Conservation (phyloP, 192 early-diverging fungal species). For the Linnemannia exigua region DNA sequence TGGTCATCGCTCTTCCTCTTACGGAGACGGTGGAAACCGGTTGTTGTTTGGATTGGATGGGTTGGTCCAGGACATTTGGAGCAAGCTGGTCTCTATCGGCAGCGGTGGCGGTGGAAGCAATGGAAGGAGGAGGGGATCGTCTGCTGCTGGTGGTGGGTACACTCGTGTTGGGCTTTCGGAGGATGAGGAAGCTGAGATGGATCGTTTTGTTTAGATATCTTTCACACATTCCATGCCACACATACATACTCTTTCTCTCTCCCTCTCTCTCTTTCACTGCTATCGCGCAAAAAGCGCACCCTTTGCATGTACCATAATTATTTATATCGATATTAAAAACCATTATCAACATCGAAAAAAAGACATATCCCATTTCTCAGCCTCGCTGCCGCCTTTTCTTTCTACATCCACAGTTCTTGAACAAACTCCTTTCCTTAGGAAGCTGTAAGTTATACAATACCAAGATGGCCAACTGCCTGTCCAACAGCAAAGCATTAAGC, state of each 20-base stretch:
- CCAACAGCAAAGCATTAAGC: too few species aligned
- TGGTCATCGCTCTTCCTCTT: not conserved
- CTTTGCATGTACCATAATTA: not conserved
- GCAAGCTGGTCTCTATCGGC: not conserved
- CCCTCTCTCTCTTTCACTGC: not conserved
- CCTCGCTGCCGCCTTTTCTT: too few species aligned
- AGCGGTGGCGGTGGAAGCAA: not conserved
- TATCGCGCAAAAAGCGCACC: too few species aligned
- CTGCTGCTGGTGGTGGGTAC: conserved; percentile 4
- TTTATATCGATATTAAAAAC: not conserved
- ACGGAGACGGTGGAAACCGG: conserved; percentile 57
- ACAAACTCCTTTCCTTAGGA: too few species aligned
- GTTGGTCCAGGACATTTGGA: conserved; percentile 23
- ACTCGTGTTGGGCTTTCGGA: conserved; percentile 23
- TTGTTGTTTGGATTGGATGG: conserved; percentile 4
- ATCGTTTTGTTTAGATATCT: conserved; percentile 27
- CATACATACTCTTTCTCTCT: not conserved
- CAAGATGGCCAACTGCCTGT: too few species aligned
- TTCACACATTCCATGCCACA: not conserved
- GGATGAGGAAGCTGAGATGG: conserved; percentile 35
- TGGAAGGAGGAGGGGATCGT: not conserved
- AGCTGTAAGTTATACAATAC: too few species aligned
- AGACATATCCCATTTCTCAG: too few species aligned
- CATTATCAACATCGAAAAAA: too few species aligned
- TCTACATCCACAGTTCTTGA: too few species aligned